Percentiles rank a stretch among this genome's conserved stretches.
phyloP scores from a whole-genome alignment of 2,329 filamentous ascomycete genomes.

The Beauveria sp. region DNA sequence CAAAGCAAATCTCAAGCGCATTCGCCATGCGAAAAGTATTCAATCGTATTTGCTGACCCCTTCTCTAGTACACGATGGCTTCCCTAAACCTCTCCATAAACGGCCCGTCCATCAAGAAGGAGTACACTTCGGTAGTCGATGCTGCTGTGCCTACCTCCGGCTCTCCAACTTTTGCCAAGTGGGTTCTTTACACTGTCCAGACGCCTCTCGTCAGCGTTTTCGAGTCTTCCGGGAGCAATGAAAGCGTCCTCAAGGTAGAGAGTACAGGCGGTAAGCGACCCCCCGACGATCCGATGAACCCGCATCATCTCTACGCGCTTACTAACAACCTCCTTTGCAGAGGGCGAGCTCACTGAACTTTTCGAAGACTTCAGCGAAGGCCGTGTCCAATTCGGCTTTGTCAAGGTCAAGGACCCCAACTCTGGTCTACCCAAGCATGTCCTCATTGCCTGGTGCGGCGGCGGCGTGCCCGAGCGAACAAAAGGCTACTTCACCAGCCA shows the following conservation, averaged over 20 bases:
- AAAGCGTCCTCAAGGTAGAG: constrained; percentile 93
- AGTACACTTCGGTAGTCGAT: constrained; percentile 56
- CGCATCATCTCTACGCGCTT: constrained; percentile 12
- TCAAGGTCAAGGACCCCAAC: constrained; percentile 95
- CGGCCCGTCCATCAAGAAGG: constrained; percentile 77
- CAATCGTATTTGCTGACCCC: constrained; percentile 12
- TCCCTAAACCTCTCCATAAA: constrained; percentile 74
- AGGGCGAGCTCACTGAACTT: constrained; percentile 83
- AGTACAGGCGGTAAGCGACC: constrained; percentile 65
- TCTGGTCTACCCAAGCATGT: constrained; percentile 82
- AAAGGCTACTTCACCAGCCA: constrained; percentile 99
- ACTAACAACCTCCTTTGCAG: constrained; percentile 34
- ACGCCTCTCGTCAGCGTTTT: constrained; percentile 90
- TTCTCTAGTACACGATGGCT: constrained; percentile 49
- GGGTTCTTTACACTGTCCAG: constrained; percentile 90
- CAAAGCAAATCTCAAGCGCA: not conserved
- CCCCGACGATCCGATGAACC: constrained; percentile 1
- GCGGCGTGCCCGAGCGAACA: constrained; percentile 94
- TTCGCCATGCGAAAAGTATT: not conserved
- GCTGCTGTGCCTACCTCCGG: constrained; percentile 41
- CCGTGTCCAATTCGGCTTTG: constrained; percentile 91
- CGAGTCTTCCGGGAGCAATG: constrained; percentile 76
- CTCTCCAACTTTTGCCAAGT: constrained; percentile 81
- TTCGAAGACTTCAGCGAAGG: constrained; percentile 96
- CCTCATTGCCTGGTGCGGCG: constrained; percentile 93